A percentile compares a stretch with the other conserved stretches of the same genome.
phyloP scores from a whole-genome alignment of 495 filamentous ascomycete species.

The Viridothelium virens region DNA sequence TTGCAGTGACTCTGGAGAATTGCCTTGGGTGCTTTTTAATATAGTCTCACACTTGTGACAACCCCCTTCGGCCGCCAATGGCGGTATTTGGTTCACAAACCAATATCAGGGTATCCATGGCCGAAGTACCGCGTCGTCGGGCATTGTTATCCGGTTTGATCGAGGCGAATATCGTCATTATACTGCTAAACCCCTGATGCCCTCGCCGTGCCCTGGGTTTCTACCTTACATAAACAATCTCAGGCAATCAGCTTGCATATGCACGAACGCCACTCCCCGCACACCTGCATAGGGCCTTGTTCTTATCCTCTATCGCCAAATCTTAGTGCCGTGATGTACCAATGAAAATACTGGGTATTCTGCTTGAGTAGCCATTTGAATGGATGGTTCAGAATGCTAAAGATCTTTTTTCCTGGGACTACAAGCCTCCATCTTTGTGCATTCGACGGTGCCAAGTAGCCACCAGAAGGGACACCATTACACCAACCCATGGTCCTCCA shows the following conservation, averaged over 20 bases:
- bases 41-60: neutral
- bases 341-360: neutral
- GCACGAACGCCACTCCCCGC: neutral
- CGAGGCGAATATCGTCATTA: neutral
- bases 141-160: too few relatives aligned
- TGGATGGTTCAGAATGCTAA: neutral
- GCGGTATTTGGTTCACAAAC: neutral
- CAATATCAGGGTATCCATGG: neutral
- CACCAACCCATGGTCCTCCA: neutral
- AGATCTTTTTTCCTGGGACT: neutral
- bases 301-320: neutral
- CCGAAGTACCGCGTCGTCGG: too few relatives aligned
- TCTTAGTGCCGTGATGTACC: neutral
- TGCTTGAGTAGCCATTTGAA: neutral
- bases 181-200: neutral
- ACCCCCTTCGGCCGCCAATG: neutral
- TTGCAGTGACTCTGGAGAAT: neutral
- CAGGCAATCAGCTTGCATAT: conserved; percentile 2
- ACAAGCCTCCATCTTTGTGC: too few relatives aligned
- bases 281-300: neutral
- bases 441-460: too few relatives aligned
- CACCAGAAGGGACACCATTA: too few relatives aligned
- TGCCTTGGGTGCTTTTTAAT: neutral
- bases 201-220: neutral
- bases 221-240: conserved; percentile 9